Conservation (phyloP, 306 rosid genomes). For the Argentina anserina region DNA sequence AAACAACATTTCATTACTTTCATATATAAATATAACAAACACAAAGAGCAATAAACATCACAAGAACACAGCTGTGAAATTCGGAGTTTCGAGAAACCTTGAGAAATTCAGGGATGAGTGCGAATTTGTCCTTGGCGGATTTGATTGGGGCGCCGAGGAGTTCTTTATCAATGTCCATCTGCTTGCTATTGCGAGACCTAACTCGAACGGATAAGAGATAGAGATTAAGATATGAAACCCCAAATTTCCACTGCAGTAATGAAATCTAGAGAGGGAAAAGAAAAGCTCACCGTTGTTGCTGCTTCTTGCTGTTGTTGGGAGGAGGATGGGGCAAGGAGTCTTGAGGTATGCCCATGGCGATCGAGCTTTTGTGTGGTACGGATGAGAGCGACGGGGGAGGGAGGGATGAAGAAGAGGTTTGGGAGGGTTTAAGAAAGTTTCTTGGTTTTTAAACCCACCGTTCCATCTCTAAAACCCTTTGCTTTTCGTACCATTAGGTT, state of each 20-base stretch:
- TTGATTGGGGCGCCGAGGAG: constrained; percentile 69
- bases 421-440: background rate
- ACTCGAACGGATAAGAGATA: background rate
- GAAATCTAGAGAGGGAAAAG: background rate
- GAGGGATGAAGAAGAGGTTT: background rate
- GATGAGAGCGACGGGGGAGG: background rate
- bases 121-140: constrained; percentile 74
- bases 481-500: no score
- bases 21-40: background rate
- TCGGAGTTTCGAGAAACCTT: constrained; percentile 40
- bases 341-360: constrained; percentile 9
- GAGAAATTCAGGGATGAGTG: constrained; percentile 82
- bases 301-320: background rate
- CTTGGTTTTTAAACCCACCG: background rate
- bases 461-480: background rate
- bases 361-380: background rate
- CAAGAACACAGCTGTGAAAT: background rate
- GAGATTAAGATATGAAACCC: background rate
- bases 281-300: background rate
- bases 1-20: background rate
- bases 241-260: background rate
- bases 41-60: background rate
- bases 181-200: constrained; percentile 16
- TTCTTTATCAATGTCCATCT: constrained; percentile 48
- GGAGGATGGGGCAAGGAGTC: background rate